phyloP scores from a whole-genome alignment of 305 asterid genomes.

The Fraxinus greggii region DNA sequence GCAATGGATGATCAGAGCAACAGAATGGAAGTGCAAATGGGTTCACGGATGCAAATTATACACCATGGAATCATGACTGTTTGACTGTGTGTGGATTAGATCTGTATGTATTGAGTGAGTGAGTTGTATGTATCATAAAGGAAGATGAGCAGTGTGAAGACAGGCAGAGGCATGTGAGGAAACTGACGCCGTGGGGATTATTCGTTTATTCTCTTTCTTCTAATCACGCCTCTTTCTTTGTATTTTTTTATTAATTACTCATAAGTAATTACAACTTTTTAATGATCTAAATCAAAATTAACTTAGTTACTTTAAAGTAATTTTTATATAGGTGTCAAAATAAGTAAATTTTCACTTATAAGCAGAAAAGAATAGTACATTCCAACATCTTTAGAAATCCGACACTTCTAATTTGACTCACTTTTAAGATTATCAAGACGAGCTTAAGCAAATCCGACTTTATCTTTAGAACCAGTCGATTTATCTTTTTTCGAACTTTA shows the following conservation, averaged over 20 bases:
- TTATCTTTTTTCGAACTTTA: no score
- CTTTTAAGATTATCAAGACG: neutral
- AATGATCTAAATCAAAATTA: neutral
- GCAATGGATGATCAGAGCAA: neutral
- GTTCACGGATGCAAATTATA: slow-evolving; percentile 28
- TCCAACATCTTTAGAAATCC: neutral
- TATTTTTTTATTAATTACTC: neutral
- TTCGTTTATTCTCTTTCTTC: neutral
- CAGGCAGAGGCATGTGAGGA: slow-evolving; percentile 32
- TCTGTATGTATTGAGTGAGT: slow-evolving; percentile 18
- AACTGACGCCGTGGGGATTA: neutral
- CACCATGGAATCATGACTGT: slow-evolving; percentile 26
- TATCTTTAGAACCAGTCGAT: neutral
- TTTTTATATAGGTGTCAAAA: no score
- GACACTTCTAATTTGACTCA: neutral
- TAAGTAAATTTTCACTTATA: neutral
- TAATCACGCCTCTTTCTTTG: neutral
- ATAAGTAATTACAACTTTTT: neutral
- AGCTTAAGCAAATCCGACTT: no score
- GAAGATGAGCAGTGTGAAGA: slow-evolving; percentile 9
- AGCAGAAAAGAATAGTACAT: neutral
- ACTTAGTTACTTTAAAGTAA: no score
- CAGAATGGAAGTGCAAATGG: neutral
- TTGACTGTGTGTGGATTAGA: neutral
- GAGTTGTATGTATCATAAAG: neutral